Evolutionary conservation across 306 rosid genomes (phyloP).

Genomic region (Glycyrrhiza uralensis): DNA sequence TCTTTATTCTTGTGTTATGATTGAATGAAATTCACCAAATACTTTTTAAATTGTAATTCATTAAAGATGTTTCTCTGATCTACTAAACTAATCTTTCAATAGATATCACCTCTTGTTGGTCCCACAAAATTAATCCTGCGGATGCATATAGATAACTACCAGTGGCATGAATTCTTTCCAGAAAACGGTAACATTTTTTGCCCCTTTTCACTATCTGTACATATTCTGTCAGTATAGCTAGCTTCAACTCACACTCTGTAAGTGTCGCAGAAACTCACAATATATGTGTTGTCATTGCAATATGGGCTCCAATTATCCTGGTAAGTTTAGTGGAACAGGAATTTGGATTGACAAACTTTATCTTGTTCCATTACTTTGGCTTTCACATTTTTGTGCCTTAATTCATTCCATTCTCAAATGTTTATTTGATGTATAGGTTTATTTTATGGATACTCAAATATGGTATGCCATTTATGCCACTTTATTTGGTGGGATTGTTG

Average conservation of each 20-base stretch:
- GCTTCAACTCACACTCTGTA: constrained; percentile 29
- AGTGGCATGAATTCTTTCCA: constrained; percentile 98
- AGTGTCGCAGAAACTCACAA: constrained; percentile 59
- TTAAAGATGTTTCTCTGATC: neutral
- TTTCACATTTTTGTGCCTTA: constrained; percentile 10
- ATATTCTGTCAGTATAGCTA: constrained; percentile 16
- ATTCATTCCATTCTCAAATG: constrained; percentile 10
- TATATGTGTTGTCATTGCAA: constrained; percentile 59
- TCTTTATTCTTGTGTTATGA: neutral
- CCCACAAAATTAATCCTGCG: constrained; percentile 83
- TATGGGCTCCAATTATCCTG: constrained; percentile 96
- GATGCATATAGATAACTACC: constrained; percentile 64
- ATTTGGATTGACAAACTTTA: constrained; percentile 9
- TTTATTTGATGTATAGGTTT: constrained; percentile 61
- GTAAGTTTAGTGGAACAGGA: constrained; percentile 46
- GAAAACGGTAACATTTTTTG: constrained; percentile 55
- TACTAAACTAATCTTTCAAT: constrained; percentile 31
- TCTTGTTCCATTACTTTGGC: constrained; percentile 17
- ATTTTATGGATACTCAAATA: constrained; percentile 96
- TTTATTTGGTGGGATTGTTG: constrained; percentile 84
- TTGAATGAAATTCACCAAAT: neutral
- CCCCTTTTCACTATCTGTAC: constrained; percentile 18
- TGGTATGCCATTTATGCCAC: constrained; percentile 98
- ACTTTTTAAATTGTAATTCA: neutral
- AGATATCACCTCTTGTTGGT: constrained; percentile 80